These are phyloP conservation scores for Alternaria tenuissima DNA, from an alignment of 2,329 filamentous ascomycete species.

Conservation along the genomic window DNA sequence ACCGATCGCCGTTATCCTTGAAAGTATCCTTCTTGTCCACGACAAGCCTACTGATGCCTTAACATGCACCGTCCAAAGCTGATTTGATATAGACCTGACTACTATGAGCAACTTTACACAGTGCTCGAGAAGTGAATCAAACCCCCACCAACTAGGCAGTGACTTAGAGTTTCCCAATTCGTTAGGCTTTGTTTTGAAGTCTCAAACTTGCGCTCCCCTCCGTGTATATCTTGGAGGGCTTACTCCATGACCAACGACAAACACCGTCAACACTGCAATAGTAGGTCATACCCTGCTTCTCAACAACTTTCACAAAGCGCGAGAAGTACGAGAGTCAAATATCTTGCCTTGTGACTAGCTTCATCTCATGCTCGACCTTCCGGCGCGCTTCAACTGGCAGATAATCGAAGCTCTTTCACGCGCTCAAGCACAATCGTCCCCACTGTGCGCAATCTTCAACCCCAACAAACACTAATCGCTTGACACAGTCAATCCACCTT, in stretches of 20 bases:
- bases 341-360: not conserved
- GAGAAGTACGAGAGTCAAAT: not conserved
- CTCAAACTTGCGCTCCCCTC: not conserved
- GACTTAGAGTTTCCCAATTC: not conserved
- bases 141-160: not conserved
- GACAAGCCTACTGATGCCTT: not conserved
- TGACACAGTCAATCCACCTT: not conserved
- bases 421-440: not conserved
- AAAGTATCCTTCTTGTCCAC: not conserved
- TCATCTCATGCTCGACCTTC: not conserved
- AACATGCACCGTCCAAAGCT: not conserved
- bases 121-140: not conserved
- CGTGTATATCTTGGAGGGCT: not conserved
- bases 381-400: not conserved
- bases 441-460: not conserved
- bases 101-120: not conserved
- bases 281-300: not conserved
- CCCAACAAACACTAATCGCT: not conserved
- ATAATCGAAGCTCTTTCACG: not conserved
- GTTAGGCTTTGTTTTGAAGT: not conserved
- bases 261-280: not conserved
- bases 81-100: not conserved
- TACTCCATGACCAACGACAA: not conserved
- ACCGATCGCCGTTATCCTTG: fast-evolving
- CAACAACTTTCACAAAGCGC: not conserved